Evolutionary conservation across 2,329 filamentous ascomycete species (phyloP).

Genomic region (Pseudogymnoascus sp.): DNA sequence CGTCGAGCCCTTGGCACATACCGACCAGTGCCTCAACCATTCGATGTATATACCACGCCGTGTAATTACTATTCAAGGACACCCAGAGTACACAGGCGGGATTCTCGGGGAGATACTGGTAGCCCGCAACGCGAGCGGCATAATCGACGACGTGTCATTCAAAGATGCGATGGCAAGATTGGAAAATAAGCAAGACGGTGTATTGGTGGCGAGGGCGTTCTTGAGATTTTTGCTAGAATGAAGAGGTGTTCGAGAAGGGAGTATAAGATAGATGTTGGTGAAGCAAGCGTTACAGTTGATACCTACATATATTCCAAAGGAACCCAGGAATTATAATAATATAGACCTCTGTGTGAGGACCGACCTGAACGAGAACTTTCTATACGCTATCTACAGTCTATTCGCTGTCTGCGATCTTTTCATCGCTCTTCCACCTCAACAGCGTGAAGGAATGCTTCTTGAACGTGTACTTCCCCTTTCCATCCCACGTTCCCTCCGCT

Average conservation of each 20-base stretch:
- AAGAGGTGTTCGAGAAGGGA: neutral
- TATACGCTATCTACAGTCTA: conserved; percentile 9
- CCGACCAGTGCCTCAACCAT: conserved; percentile 65
- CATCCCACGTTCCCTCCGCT: conserved; percentile 57
- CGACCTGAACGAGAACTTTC: neutral
- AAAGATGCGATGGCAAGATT: conserved; percentile 62
- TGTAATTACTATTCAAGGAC: conserved; percentile 74
- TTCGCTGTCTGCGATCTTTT: conserved; percentile 21
- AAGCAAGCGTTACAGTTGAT: neutral
- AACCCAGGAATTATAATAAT: too few relatives aligned
- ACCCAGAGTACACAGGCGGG: conserved; percentile 72
- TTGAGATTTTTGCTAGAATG: conserved; percentile 64
- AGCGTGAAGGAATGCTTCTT: conserved; percentile 65
- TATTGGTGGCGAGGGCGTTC: conserved; percentile 68
- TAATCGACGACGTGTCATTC: conserved; percentile 65
- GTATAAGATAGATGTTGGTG: neutral
- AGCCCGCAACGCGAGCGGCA: conserved; percentile 55
- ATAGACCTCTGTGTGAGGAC: neutral
- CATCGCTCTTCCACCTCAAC: conserved; percentile 42
- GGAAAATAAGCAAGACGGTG: conserved; percentile 66
- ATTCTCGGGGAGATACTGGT: conserved; percentile 66
- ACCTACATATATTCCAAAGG: neutral
- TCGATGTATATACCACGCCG: conserved; percentile 65
- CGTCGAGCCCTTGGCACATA: conserved; percentile 57
- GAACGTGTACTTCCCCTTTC: conserved; percentile 56